Evolutionary conservation across 495 filamentous ascomycete species (phyloP), one percentile per base, ranked within the genome.

Genomic region (Parachaetomium inaequale): DNA sequence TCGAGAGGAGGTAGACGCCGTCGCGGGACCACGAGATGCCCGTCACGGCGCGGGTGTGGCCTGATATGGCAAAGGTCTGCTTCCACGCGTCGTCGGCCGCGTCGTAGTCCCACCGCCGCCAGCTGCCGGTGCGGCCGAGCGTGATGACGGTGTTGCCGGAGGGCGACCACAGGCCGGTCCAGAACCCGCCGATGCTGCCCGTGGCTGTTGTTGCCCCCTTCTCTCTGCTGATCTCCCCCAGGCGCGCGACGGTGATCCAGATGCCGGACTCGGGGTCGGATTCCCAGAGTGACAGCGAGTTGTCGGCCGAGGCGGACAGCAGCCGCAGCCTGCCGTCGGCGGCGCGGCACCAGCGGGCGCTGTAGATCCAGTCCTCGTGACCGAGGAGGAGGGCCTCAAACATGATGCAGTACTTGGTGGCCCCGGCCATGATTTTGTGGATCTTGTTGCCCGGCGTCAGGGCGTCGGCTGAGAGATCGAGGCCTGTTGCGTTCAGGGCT

Each of bases 351-450:
- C 94, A 99, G 40, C 79, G 78, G 0, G 89, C 84, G 55, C 89
- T 92, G 70, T 95, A 97, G 26, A 99, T 90, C 94, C 94, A 99
- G 68, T 99, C 94, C 66, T 99, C 94, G 68, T 98, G 95, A 21
- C 95, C 94, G 26, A 98, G 85, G 10, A 99, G 83, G 14, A 99
- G 80, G 7, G 95, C 95, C 75, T 98, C 95, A 63, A 98, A 98
- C 0, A 92, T 96, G 50, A 96, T 78, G 31, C 87, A 91, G 74
- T 88, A 96, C 43, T 83, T 78, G 8, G 69, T 70, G 38, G 78
- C 84, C 2, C 74, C 76, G 0, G 78, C 78, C 21, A 73, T 73
- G 31, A 86, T 80, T 64, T 86, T 79, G 72, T 97, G 91, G 4
- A 89, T 87, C 75, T 96, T 98, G 72, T 97, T 97, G 31, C 87